phyloP scores from a whole-genome alignment of 768 basidiomycete species.

The Aureoboletus auriporus region DNA sequence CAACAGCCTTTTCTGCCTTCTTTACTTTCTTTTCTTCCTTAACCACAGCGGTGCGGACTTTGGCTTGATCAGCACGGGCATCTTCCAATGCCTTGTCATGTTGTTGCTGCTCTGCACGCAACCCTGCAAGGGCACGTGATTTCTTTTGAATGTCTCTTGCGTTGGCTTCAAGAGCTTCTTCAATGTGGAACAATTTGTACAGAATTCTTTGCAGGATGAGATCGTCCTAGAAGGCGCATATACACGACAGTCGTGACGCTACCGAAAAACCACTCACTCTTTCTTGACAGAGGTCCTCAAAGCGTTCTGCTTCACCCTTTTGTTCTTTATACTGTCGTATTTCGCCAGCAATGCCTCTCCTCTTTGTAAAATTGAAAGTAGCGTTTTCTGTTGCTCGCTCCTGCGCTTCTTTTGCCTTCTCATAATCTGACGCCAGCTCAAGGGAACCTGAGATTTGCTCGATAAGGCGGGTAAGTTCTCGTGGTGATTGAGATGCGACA shows the following conservation, averaged over 20 bases:
- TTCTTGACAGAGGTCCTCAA: conserved; percentile 73
- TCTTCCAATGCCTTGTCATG: conserved; percentile 70
- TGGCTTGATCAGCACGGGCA: conserved; percentile 78
- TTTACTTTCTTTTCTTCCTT: conserved; percentile 87
- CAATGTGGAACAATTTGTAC: conserved; percentile 88
- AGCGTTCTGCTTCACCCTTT: conserved; percentile 87
- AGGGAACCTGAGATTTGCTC: conserved; percentile 96
- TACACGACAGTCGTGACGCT: background rate
- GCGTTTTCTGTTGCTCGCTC: conserved; percentile 92
- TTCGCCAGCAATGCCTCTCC: conserved; percentile 89
- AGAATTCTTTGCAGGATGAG: conserved; percentile 78
- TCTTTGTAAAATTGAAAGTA: conserved; percentile 91
- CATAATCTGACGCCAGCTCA: conserved; percentile 85
- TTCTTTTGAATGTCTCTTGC: conserved; percentile 65
- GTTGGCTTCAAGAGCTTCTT: conserved; percentile 73
- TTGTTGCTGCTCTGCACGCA: conserved; percentile 64
- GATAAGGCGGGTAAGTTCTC: conserved; percentile 83
- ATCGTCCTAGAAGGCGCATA: conserved; percentile 54
- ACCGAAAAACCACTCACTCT: conserved; percentile 43
- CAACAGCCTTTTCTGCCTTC: conserved; percentile 84
- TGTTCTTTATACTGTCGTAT: conserved; percentile 98
- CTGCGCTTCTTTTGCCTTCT: conserved; percentile 81
- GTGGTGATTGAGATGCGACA: conserved; percentile 90
- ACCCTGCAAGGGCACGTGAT: conserved; percentile 64
- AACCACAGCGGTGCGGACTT: conserved; percentile 66